phyloP scores from a whole-genome alignment of 2,329 filamentous ascomycete species.

The Taxawa tesnikishii region DNA sequence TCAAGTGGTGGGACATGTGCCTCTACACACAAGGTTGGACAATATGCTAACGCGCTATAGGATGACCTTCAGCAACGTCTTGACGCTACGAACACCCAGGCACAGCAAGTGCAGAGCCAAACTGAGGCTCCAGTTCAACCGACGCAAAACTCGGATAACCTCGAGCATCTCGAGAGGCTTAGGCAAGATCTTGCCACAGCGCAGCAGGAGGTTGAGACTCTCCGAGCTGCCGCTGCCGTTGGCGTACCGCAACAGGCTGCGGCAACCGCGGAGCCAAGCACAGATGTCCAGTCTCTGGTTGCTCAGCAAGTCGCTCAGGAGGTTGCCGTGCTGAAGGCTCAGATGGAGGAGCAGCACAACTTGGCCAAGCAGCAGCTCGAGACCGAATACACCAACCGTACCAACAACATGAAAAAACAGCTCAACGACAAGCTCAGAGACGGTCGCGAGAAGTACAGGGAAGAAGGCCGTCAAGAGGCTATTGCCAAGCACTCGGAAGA shows the following conservation, averaged over 20 bases:
- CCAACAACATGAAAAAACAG: constrained; percentile 56
- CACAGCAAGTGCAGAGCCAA: constrained; percentile 16
- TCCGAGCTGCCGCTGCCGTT: constrained; percentile 24
- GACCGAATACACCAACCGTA: constrained; percentile 40
- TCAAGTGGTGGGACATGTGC: constrained; percentile 29
- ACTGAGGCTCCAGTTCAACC: constrained; percentile 9
- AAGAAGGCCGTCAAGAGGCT: constrained; percentile 21
- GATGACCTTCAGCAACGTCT: constrained; percentile 7
- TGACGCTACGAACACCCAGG: constrained; percentile 16
- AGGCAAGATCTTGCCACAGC: constrained; percentile 29
- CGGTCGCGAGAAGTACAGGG: constrained; percentile 19
- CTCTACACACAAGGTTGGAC: not conserved
- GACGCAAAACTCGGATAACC: too few relatives aligned
- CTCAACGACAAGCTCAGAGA: constrained; percentile 57
- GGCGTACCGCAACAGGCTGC: constrained; percentile 8
- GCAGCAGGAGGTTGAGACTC: constrained; percentile 32
- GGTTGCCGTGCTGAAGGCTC: constrained; percentile 22
- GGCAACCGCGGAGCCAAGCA: constrained; percentile 11
- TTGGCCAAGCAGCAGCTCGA: constrained; percentile 33
- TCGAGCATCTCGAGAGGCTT: constrained; percentile 21
- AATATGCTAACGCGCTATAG: constrained; percentile 1
- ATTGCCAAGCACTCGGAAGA: constrained; percentile 33
- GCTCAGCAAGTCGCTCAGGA: constrained; percentile 37
- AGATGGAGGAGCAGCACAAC: constrained; percentile 23
- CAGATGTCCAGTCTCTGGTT: constrained; percentile 22